phyloP scores from a whole-genome alignment of 140 eudicot genomes.

The Erigeron philadelphicus region DNA sequence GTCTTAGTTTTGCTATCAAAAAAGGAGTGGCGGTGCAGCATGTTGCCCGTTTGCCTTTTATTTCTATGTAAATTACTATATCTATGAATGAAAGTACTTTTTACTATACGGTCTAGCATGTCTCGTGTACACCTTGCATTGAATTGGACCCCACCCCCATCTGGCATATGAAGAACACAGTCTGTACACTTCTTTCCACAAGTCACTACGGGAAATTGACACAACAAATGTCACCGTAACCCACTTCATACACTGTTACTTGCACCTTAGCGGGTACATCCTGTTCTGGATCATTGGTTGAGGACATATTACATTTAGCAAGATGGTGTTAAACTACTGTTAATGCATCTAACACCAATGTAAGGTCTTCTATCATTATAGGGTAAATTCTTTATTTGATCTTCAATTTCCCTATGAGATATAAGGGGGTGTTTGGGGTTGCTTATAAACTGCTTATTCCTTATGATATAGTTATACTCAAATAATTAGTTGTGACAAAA shows the following conservation, averaged over 20 bases:
- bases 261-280: constrained; percentile 58
- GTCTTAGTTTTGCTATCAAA: too few species aligned
- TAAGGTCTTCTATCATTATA: constrained; percentile 62
- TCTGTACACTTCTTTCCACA: too few species aligned
- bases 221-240: too few species aligned
- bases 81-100: too few species aligned
- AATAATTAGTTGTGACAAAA: not conserved
- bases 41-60: too few species aligned
- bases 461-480: not conserved
- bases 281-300: constrained; percentile 86
- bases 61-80: too few species aligned
- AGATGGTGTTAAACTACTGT: constrained; percentile 22
- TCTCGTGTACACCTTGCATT: too few species aligned
- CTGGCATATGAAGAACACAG: too few species aligned
- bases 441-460: not conserved
- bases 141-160: too few species aligned
- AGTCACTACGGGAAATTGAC: too few species aligned
- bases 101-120: too few species aligned
- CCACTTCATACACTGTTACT: constrained; percentile 59
- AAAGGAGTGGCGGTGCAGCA: too few species aligned
- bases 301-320: constrained; percentile 77
- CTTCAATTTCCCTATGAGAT: not conserved
- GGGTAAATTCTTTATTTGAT: constrained; percentile 48
- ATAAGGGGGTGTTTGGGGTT: not conserved
- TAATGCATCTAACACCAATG: constrained; percentile 45